These are phyloP conservation scores for Boletus tomentosulus DNA, from an alignment of 768 basidiomycete species.

Conservation along the genomic window DNA sequence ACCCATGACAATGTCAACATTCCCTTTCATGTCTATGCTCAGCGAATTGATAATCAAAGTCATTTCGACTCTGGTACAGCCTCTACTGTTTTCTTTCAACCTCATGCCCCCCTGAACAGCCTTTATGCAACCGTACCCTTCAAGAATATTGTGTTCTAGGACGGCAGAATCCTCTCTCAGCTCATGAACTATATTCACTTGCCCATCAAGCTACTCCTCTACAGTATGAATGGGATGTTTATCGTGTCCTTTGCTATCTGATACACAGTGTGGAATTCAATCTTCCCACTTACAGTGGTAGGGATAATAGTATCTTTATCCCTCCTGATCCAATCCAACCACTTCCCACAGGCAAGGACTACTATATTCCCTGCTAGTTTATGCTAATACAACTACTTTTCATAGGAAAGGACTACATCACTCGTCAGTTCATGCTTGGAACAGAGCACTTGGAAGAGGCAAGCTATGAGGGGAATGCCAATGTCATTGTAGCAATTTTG, in stretches of 20 bases:
- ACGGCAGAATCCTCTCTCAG: constrained; percentile 19
- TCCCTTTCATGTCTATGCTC: constrained; percentile 35
- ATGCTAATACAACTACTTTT: too few species aligned
- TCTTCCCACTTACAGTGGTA: constrained; percentile 22
- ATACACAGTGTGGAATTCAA: constrained; percentile 28
- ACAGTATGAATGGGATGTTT: background rate
- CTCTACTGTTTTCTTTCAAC: constrained; percentile 32
- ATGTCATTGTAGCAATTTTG: constrained; percentile 18
- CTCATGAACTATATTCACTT: constrained; percentile 10
- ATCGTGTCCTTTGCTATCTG: constrained; percentile 28
- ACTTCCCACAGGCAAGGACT: background rate
- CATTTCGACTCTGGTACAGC: constrained; percentile 36
- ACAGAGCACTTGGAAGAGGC: constrained; percentile 25
- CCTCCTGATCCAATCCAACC: constrained; percentile 9
- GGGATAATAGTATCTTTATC: constrained; percentile 13
- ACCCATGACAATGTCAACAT: background rate
- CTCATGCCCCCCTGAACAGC: constrained; percentile 13
- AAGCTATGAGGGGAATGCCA: constrained; percentile 36
- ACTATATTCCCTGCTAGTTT: too few species aligned
- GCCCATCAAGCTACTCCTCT: background rate
- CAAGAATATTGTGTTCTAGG: constrained; percentile 22
- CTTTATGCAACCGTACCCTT: constrained; percentile 16
- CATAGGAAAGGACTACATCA: background rate
- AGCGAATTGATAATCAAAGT: constrained; percentile 33
- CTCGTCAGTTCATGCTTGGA: background rate